Percentiles rank a stretch among this genome's conserved stretches.
Conservation (phyloP, 176 grass and related monocot species). For the Metroxylon sagu region DNA sequence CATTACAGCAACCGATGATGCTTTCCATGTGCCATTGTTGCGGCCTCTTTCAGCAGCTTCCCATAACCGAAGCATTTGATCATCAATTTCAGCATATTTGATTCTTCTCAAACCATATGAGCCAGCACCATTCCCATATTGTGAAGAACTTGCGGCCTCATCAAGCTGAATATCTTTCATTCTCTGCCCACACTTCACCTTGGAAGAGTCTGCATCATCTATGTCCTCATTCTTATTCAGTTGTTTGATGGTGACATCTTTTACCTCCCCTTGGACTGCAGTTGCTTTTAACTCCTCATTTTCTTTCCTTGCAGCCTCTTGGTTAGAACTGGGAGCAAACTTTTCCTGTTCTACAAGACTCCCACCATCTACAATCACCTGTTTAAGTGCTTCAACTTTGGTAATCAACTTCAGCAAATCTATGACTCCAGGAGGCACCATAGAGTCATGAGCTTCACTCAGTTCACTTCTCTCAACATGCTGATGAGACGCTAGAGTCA, state of each 20-base stretch:
- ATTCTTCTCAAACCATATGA: constrained; percentile 30
- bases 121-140: constrained; percentile 29
- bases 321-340: constrained; percentile 20
- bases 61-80: constrained; percentile 79
- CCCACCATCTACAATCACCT: constrained; percentile 24
- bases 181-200: not conserved
- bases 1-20: constrained; percentile 29
- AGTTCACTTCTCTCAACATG: not conserved
- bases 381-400: constrained; percentile 60
- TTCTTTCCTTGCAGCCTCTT: constrained; percentile 25
- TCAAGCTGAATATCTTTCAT: constrained; percentile 19
- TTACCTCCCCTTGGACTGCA: constrained; percentile 9
- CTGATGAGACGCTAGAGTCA: not conserved
- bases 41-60: no score
- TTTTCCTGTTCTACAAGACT: constrained; percentile 37
- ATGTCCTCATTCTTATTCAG: not conserved
- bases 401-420: constrained; percentile 41
- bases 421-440: constrained; percentile 12
- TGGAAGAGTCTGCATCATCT: constrained; percentile 30
- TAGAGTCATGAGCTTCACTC: not conserved
- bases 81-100: constrained; percentile 44
- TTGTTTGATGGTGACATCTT: constrained; percentile 31
- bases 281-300: constrained; percentile 34
- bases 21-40: constrained; percentile 15
- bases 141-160: constrained; percentile 23